These are phyloP conservation scores for Skeletonema grethae DNA, from an alignment of 108 stramenopile genomes.

Conservation along the genomic window DNA sequence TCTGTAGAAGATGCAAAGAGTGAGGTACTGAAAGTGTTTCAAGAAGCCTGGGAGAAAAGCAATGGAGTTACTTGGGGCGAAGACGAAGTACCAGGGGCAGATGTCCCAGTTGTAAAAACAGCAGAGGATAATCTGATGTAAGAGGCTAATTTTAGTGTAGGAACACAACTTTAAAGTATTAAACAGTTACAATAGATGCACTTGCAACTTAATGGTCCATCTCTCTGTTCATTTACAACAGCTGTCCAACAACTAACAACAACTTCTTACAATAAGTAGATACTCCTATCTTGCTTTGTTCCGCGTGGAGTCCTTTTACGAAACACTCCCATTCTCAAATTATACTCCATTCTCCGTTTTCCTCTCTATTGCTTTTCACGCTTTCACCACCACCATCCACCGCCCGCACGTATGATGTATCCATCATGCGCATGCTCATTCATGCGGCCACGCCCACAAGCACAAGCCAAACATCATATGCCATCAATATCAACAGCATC, in stretches of 20 bases:
- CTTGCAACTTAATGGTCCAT: neutral
- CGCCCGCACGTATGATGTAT: too few species aligned
- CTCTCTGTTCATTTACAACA: too few species aligned
- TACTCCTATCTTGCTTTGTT: neutral
- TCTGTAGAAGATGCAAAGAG: slow-evolving; percentile 97
- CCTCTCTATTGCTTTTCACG: too few species aligned
- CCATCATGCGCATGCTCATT: too few species aligned
- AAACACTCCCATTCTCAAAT: neutral
- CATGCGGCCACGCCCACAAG: too few species aligned
- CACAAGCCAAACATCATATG: too few species aligned
- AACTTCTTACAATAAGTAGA: too few species aligned
- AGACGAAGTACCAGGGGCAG: slow-evolving; percentile 67
- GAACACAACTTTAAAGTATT: neutral
- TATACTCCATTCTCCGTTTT: too few species aligned
- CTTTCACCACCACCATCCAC: too few species aligned
- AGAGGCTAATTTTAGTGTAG: slow-evolving; percentile 6
- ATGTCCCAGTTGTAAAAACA: slow-evolving; percentile 80
- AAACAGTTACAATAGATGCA: neutral
- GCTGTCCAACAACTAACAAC: too few species aligned
- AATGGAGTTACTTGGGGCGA: slow-evolving; percentile 78
- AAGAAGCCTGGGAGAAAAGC: slow-evolving; percentile 97
- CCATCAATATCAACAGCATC: too few species aligned
- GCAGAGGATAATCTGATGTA: slow-evolving; percentile 87
- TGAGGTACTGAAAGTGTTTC: slow-evolving; percentile 95
- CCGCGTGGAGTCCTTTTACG: neutral